Percentiles rank a stretch among this genome's conserved stretches.
phyloP scores from a whole-genome alignment of 768 basidiomycete genomes.

The Phallus indusiatus region DNA sequence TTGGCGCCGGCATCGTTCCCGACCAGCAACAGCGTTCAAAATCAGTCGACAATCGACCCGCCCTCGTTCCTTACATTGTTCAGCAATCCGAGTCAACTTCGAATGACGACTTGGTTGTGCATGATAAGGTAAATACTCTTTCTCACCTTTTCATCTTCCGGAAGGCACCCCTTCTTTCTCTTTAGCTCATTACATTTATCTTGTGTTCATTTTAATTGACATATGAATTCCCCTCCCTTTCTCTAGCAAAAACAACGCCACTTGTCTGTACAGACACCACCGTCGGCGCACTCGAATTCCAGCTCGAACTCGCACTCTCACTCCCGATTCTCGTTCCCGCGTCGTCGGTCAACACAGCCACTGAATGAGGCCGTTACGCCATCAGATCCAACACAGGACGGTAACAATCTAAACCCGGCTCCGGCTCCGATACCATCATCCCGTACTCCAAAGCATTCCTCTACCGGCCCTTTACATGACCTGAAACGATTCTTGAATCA shows the following conservation, averaged over 20 bases:
- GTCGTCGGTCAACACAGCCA: conserved; percentile 22
- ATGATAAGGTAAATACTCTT: background rate
- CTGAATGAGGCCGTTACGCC: conserved; percentile 6
- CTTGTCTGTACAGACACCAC: background rate
- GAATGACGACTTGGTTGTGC: background rate
- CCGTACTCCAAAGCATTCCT: conserved; percentile 26
- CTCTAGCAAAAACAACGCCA: background rate
- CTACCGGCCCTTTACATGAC: conserved; percentile 75
- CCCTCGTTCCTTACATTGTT: background rate
- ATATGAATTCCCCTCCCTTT: background rate
- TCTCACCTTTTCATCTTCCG: no score
- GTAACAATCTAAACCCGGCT: background rate
- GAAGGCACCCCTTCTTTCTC: no score
- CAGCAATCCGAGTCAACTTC: background rate
- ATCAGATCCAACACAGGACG: conserved; percentile 5
- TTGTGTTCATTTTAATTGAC: no score
- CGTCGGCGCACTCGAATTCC: no score
- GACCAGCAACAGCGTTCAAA: background rate
- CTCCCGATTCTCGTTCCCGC: conserved; percentile 21
- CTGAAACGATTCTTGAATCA: conserved; percentile 92
- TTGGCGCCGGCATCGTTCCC: conserved; percentile 3
- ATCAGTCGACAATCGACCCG: background rate
- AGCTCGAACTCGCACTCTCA: conserved; percentile 11
- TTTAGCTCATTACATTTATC: no score
- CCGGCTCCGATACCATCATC: conserved; percentile 6